These are phyloP conservation scores for Ceratocystis variospora DNA, from an alignment of 2,329 filamentous ascomycete species.

Conservation along the genomic window DNA sequence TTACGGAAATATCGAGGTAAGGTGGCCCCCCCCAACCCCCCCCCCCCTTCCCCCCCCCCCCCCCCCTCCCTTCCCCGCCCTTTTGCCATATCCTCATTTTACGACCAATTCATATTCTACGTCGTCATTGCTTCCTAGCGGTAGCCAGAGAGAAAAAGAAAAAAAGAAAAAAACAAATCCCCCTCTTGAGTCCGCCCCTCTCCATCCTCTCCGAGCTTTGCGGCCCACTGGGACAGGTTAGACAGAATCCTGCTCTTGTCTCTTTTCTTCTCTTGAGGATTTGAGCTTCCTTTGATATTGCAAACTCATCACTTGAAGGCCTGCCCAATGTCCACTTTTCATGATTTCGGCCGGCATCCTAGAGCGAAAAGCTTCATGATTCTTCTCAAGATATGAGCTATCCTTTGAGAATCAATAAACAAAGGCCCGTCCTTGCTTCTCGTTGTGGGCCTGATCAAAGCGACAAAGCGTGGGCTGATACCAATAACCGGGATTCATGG, in stretches of 20 bases:
- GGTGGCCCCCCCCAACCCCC: too few species aligned
- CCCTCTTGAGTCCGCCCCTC: neutral
- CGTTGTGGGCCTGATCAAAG: neutral
- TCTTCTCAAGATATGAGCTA: neutral
- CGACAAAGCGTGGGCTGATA: neutral
- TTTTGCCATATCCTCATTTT: too few species aligned
- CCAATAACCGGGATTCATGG: constrained; percentile 8
- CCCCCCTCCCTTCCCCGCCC: too few species aligned
- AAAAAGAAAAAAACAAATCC: neutral
- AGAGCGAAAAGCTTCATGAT: neutral
- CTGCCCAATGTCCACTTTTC: neutral
- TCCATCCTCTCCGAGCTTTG: neutral
- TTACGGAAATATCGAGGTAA: neutral
- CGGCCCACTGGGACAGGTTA: neutral
- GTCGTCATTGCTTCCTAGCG: neutral
- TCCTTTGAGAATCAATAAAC: neutral
- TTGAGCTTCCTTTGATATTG: neutral
- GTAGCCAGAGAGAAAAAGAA: neutral
- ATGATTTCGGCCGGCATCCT: neutral
- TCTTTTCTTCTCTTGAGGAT: neutral
- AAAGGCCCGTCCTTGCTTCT: neutral
- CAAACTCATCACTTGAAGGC: neutral
- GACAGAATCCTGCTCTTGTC: neutral
- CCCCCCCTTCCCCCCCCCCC: too few species aligned
- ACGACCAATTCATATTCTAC: neutral